These are phyloP conservation scores for Trichomonas vaginalis DNA, from an alignment of 208 protist genomes.

Conservation along the genomic window DNA sequence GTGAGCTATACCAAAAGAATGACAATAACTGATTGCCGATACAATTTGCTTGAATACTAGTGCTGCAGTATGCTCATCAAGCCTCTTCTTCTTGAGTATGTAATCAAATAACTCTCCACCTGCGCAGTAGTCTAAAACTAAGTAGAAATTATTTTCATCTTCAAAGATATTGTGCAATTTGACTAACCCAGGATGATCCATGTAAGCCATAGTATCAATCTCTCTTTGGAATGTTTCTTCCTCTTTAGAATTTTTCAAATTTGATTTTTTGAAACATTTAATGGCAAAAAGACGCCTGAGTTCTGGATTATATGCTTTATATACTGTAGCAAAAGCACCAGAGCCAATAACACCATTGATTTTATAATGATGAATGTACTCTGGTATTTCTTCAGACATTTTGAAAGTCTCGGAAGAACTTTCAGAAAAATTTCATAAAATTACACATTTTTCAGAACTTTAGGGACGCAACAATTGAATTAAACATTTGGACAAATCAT, in stretches of 20 bases:
- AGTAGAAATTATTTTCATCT: background rate
- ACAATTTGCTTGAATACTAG: background rate
- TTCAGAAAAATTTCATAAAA: too few species aligned
- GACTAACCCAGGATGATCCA: background rate
- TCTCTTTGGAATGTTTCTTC: background rate
- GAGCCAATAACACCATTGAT: background rate
- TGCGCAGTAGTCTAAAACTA: background rate
- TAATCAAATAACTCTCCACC: background rate
- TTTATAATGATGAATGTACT: background rate
- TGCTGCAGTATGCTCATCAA: background rate
- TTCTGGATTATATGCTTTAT: background rate
- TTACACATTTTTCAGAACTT: too few species aligned
- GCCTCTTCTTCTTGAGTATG: background rate
- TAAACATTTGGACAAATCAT: too few species aligned
- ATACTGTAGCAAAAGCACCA: background rate
- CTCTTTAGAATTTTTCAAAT: background rate
- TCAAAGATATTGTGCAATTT: background rate
- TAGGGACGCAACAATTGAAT: too few species aligned
- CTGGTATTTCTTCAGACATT: background rate
- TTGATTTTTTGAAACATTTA: background rate
- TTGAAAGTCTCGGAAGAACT: background rate
- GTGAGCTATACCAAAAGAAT: slow-evolving; percentile 15
- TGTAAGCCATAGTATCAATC: background rate
- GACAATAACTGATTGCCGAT: background rate
- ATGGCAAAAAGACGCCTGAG: background rate